Evolutionary conservation across 1,139 yeast genomes (phyloP).

Genomic region (Barnettozyma hawaiiensis): DNA sequence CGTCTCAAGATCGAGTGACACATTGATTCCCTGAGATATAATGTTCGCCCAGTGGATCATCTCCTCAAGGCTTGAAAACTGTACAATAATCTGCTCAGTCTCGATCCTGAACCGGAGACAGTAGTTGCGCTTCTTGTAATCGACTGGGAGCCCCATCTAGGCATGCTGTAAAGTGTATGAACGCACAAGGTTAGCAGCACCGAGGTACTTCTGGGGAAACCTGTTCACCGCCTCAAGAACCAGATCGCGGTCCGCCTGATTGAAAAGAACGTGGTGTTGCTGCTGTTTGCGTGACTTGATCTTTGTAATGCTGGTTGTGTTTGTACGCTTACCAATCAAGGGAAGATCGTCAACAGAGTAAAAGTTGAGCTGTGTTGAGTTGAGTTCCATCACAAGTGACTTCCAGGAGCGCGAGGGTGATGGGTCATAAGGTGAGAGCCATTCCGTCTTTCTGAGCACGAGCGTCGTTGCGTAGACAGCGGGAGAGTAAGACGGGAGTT

Average conservation of each 20-base stretch:
- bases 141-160: slow-evolving; percentile 63
- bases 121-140: slow-evolving; percentile 39
- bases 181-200: slow-evolving; percentile 35
- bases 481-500: slow-evolving; percentile 51
- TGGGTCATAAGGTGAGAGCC: slow-evolving; percentile 62
- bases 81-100: slow-evolving; percentile 59
- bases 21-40: slow-evolving; percentile 55
- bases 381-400: slow-evolving; percentile 55
- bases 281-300: slow-evolving; percentile 26
- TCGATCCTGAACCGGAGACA: slow-evolving; percentile 61
- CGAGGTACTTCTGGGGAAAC: slow-evolving; percentile 29
- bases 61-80: slow-evolving; percentile 49
- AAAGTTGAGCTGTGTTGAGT: slow-evolving; percentile 69
- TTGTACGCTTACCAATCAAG: slow-evolving; percentile 12
- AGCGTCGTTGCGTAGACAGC: slow-evolving; percentile 51
- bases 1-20: slow-evolving; percentile 53
- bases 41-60: slow-evolving; percentile 64
- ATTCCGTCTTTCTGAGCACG: slow-evolving; percentile 54
- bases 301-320: slow-evolving; percentile 16
- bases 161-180: slow-evolving; percentile 67
- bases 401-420: slow-evolving; percentile 62
- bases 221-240: slow-evolving; percentile 26
- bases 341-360: slow-evolving; percentile 36
- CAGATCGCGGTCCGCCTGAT: slow-evolving; percentile 28
- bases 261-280: slow-evolving; percentile 27